Evolutionary conservation across 2,329 filamentous ascomycete genomes (phyloP), one percentile per base, ranked within the genome.

Genomic region (Colletotrichum spaethianum): DNA sequence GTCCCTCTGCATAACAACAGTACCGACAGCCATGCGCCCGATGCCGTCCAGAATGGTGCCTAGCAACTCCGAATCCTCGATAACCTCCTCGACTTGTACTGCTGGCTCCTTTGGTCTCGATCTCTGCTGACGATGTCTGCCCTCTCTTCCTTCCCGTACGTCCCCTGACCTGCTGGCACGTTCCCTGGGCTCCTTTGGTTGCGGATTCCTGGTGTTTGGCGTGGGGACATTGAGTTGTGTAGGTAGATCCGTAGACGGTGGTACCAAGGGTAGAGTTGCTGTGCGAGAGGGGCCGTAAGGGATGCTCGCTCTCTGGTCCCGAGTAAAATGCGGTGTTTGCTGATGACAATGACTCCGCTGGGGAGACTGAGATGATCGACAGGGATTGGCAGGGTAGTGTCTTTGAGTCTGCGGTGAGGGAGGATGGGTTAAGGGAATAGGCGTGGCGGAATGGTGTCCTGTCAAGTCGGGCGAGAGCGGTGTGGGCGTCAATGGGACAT

Each of bases 1-100:
- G 57, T 85, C 82, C 74, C 78, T 76, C 38, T 72, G 71, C 80
- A 86, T 84, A 23, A 76, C 75, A 26, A 70, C 53, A 4, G 65
- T 70, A 23, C 65, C 70, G 14, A 85, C 76, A 38, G 70, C 65
- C 55, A 82, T 76, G 9, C 77, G 76, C 7, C 78, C 78, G 7
- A 85, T 81, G 2, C 81, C 83, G 3, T 83, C 79, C 7, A 85
- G 59, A 0, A 85, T 76, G 18, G 80, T 76, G 26, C 80, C 77
- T 28, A 83, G 74, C 2, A 83, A 73, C 31, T 79, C 79, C 6
- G 76, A 75, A 7, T 81, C 78, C 36, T 82, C 77, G 1, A 74
- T 67, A 38, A 23, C 48, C 28, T 61, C 46, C 20, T 56, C n/a
- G n/a, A 8, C 36, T 36, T 50, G 18, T 38, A 33, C 28, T 12